These are phyloP conservation scores for Endoconidiophora polonica DNA, from an alignment of 2,329 filamentous ascomycete genomes.

Conservation along the genomic window DNA sequence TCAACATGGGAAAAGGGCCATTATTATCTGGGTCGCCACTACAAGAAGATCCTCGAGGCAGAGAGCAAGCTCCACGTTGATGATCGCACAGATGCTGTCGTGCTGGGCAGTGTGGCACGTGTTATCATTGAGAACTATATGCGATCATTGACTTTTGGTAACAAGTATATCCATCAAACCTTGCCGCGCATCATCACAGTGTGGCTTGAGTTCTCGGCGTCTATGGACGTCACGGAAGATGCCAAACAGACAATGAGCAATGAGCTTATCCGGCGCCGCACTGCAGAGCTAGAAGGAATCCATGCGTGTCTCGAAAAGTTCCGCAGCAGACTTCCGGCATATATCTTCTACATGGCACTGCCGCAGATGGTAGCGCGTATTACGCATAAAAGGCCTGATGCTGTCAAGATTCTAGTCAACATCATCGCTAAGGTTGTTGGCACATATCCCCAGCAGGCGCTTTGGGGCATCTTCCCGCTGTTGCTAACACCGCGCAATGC, in stretches of 20 bases:
- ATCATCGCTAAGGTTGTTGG: conserved; percentile 80
- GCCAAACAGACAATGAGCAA: conserved; percentile 26
- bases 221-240: conserved; percentile 30
- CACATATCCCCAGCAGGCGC: conserved; percentile 72
- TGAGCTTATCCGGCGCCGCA: conserved; percentile 38
- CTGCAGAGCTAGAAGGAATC: conserved; percentile 49
- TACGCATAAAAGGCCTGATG: conserved; percentile 62
- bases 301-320: conserved; percentile 70
- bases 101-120: conserved; percentile 71
- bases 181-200: conserved; percentile 80
- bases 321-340: conserved; percentile 52
- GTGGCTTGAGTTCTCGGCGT: conserved; percentile 77
- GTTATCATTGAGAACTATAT: conserved; percentile 89
- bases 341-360: conserved; percentile 66
- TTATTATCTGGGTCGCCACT: conserved; percentile 91
- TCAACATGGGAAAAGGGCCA: conserved; percentile 87
- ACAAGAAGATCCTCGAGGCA: conserved; percentile 87
- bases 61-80: conserved; percentile 61
- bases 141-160: conserved; percentile 70
- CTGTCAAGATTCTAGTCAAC: conserved; percentile 58
- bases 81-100: conserved; percentile 59
- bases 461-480: conserved; percentile 83
- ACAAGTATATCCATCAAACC: conserved; percentile 92
- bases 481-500: conserved; percentile 51
- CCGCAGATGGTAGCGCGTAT: conserved; percentile 95